Percentiles rank a stretch among this genome's conserved stretches.
Evolutionary conservation across 2,329 filamentous ascomycete genomes (phyloP).

Genomic region (Fusarium piperis): DNA sequence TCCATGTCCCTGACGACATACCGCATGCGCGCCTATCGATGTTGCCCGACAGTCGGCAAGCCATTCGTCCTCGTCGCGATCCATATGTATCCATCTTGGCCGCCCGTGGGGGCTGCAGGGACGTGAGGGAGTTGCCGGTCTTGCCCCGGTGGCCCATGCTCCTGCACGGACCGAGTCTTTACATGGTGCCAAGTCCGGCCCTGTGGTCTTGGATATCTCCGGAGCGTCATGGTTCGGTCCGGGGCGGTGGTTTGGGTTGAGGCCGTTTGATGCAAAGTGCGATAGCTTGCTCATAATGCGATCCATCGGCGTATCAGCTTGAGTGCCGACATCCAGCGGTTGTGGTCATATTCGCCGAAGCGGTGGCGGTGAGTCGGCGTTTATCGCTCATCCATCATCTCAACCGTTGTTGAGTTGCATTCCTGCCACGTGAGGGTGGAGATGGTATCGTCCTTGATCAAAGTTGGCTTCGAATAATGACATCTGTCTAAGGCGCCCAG

Average conservation of each 20-base stretch:
- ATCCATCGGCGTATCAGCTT: not conserved
- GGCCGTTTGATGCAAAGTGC: conserved; percentile 6
- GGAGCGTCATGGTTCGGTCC: conserved; percentile 31
- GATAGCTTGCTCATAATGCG: not conserved
- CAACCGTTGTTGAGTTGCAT: conserved; percentile 11
- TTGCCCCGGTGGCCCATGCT: conserved; percentile 25
- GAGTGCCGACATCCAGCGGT: not conserved
- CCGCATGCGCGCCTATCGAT: conserved; percentile 30
- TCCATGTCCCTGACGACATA: conserved; percentile 26
- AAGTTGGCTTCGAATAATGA: not conserved
- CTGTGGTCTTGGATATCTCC: conserved; percentile 6
- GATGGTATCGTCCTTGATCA: conserved; percentile 10
- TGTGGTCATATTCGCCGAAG: not conserved
- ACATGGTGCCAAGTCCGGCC: conserved; percentile 20
- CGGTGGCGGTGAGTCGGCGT: not conserved
- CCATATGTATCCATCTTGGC: conserved; percentile 16
- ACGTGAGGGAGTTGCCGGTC: conserved; percentile 15
- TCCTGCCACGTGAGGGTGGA: conserved; percentile 40
- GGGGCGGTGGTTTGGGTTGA: conserved; percentile 25
- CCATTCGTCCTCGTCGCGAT: conserved; percentile 23
- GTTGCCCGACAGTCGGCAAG: conserved; percentile 16
- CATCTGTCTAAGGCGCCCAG: conserved; percentile 35
- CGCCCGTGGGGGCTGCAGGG: conserved; percentile 35
- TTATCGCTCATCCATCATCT: conserved; percentile 11
- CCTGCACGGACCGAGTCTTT: conserved; percentile 38